Conservation (phyloP, 768 basidiomycete species). For the Naematelia aurantialba region DNA sequence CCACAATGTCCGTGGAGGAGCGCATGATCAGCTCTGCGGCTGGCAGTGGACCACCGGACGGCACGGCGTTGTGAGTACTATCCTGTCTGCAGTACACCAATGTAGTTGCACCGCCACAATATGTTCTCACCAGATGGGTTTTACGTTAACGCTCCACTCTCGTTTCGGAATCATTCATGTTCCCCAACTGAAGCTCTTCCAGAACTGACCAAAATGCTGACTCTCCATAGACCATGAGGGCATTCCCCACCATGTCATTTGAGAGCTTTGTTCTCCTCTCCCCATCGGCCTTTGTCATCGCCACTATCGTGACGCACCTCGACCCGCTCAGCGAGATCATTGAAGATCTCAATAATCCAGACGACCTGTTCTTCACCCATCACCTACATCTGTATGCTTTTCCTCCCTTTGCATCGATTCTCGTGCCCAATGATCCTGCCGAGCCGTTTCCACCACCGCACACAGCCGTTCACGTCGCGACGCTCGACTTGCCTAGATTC, state of each 20-base stretch:
- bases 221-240: conserved; percentile 25
- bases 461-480: conserved; percentile 32
- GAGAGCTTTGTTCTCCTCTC: conserved; percentile 39
- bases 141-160: too few relatives aligned
- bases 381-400: conserved; percentile 43
- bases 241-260: conserved; percentile 30
- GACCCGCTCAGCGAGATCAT: conserved; percentile 20
- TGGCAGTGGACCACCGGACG: conserved; percentile 47
- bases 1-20: conserved; percentile 11
- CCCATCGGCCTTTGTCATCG: conserved; percentile 37
- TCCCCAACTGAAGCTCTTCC: too few relatives aligned
- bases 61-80: conserved; percentile 32
- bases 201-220: conserved; percentile 5
- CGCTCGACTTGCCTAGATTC: conserved; percentile 38
- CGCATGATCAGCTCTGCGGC: conserved; percentile 30
- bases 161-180: too few relatives aligned
- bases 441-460: conserved; percentile 38
- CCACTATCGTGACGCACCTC: conserved; percentile 33
- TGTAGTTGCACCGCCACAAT: too few relatives aligned
- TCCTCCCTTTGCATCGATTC: conserved; percentile 28
- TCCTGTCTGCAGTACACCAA: too few relatives aligned
- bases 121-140: too few relatives aligned
- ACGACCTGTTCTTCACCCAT: conserved; percentile 33
- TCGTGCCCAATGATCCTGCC: background rate
- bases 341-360: conserved; percentile 28